Conservation (phyloP, 257 asterid genomes). For the Solanum dulcamara region DNA sequence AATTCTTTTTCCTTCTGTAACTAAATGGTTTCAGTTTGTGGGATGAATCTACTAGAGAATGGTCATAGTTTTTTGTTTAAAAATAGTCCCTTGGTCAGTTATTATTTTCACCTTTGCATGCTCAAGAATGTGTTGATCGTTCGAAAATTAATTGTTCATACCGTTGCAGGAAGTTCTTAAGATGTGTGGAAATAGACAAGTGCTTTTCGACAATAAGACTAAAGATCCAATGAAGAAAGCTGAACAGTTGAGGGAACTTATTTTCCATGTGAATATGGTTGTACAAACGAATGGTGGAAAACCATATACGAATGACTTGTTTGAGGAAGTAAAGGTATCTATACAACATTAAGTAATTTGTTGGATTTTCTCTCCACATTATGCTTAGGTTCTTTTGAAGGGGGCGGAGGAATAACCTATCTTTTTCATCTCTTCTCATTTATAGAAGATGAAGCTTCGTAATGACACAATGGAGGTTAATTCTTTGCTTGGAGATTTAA, state of each 20-base stretch:
- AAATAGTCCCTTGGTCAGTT: background rate
- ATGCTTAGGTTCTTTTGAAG: background rate
- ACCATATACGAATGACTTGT: slow-evolving; percentile 42
- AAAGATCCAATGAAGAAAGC: slow-evolving; percentile 23
- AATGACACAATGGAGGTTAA: slow-evolving; percentile 35
- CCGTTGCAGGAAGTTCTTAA: slow-evolving; percentile 31
- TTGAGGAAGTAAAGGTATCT: slow-evolving; percentile 32
- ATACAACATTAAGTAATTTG: background rate
- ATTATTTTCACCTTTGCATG: background rate
- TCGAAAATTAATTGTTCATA: background rate
- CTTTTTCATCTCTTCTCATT: background rate
- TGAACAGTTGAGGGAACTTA: slow-evolving; percentile 33
- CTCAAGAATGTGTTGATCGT: background rate
- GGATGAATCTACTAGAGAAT: background rate
- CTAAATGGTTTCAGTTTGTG: background rate
- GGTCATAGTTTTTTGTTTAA: background rate
- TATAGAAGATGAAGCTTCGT: slow-evolving; percentile 7
- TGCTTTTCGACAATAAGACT: slow-evolving; percentile 55
- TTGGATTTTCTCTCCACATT: background rate
- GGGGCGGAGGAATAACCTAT: background rate
- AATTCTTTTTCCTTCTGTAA: background rate
- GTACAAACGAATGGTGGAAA: slow-evolving; percentile 32
- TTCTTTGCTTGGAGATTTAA: slow-evolving; percentile 31
- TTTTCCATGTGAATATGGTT: slow-evolving; percentile 37
- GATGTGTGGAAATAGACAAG: slow-evolving; percentile 53